These are phyloP conservation scores for Pythium aquatile DNA, from an alignment of 352 stramenopile genomes.

Conservation along the genomic window DNA sequence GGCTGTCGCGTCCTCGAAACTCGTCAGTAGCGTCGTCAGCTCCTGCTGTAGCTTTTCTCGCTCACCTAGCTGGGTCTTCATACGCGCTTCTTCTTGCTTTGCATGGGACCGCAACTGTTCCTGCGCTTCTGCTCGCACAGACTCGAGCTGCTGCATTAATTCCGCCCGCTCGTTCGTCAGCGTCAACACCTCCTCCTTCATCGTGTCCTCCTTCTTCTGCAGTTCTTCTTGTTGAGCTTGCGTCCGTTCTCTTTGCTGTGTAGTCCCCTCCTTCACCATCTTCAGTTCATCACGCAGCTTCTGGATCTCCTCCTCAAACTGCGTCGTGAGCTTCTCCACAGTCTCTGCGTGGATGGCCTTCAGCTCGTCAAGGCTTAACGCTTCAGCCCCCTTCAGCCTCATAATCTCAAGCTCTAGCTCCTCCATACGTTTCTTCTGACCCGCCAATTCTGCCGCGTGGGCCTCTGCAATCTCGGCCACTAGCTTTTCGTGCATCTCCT, in stretches of 20 bases:
- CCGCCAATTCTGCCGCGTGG: too few relatives aligned
- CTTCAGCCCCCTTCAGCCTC: neutral
- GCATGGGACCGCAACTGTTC: constrained; percentile 12
- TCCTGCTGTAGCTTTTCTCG: constrained; percentile 31
- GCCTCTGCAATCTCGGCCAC: neutral
- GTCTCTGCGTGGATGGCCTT: neutral
- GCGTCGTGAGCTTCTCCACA: neutral
- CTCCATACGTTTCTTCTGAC: neutral
- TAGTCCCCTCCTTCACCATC: neutral
- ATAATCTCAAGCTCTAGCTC: neutral
- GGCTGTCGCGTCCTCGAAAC: constrained; percentile 18
- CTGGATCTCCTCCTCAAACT: neutral
- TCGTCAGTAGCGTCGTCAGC: constrained; percentile 18
- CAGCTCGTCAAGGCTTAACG: neutral
- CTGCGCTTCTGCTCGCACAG: constrained; percentile 9
- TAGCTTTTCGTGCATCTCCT: neutral
- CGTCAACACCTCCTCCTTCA: neutral
- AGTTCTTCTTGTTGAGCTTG: neutral
- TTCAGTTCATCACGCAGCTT: neutral
- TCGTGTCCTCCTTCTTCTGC: neutral
- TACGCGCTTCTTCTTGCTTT: constrained; percentile 24
- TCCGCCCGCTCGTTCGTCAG: neutral
- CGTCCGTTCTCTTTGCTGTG: neutral
- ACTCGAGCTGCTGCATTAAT: constrained; percentile 12
- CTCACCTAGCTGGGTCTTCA: constrained; percentile 33